These are phyloP conservation scores for Agastache rugosa DNA, from an alignment of 257 asterid genomes.

Conservation along the genomic window DNA sequence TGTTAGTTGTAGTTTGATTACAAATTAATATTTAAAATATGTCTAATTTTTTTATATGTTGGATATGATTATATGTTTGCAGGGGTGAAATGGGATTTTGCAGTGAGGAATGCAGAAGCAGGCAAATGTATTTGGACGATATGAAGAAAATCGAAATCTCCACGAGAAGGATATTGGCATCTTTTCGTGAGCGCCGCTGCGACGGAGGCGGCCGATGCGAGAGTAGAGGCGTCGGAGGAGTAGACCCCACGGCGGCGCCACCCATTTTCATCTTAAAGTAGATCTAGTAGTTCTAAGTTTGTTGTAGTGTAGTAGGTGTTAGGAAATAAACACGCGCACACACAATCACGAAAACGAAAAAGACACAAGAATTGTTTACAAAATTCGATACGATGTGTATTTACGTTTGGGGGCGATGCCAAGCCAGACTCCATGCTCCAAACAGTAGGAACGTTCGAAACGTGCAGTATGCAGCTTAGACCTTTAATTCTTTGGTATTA, in stretches of 20 bases:
- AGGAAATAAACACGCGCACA: no score
- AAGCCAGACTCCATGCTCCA: no score
- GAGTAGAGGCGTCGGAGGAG: background rate
- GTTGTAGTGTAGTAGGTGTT: background rate
- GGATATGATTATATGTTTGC: no score
- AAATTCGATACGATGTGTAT: no score
- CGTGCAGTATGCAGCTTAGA: no score
- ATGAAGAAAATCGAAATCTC: conserved; percentile 52
- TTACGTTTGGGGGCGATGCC: no score
- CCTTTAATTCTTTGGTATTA: no score
- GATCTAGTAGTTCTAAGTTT: background rate
- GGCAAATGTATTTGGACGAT: conserved; percentile 56
- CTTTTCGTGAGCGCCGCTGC: conserved; percentile 41
- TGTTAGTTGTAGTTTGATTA: background rate
- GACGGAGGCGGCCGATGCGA: conserved; percentile 30
- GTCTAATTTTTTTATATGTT: background rate
- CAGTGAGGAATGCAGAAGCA: conserved; percentile 56
- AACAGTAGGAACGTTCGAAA: no score
- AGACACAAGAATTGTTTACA: no score
- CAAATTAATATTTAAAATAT: background rate
- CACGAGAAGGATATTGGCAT: conserved; percentile 44
- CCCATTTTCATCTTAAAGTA: conserved; percentile 14
- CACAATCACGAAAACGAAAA: no score
- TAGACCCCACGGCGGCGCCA: conserved; percentile 8
- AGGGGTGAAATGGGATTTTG: conserved; percentile 73